phyloP scores from a whole-genome alignment of 2,329 filamentous ascomycete species.

The Phialophora verrucosa region DNA sequence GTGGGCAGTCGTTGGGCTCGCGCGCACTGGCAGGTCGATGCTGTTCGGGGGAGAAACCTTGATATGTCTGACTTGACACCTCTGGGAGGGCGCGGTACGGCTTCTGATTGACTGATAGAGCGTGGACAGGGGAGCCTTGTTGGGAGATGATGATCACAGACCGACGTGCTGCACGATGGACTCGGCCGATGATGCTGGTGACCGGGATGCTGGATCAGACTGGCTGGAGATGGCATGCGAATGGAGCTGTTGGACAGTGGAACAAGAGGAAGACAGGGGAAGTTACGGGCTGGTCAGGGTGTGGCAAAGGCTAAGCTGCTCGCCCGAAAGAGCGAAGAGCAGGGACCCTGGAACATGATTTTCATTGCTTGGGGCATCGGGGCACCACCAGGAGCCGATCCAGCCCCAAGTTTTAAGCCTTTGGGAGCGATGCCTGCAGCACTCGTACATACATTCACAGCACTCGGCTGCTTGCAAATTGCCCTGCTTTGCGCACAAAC shows the following conservation, averaged over 20 bases:
- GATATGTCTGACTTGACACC: background rate
- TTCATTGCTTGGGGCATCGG: slow-evolving; percentile 11
- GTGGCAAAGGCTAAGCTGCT: background rate
- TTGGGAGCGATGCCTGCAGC: background rate
- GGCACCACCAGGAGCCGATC: background rate
- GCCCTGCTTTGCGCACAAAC: background rate
- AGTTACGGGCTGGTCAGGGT: background rate
- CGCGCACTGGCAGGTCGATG: slow-evolving; percentile 4
- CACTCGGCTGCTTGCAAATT: background rate
- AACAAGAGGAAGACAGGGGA: background rate
- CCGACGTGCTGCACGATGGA: slow-evolving; percentile 14
- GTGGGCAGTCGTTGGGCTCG: slow-evolving; percentile 2
- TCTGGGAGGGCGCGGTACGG: slow-evolving; percentile 14
- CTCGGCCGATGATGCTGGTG: slow-evolving; percentile 18
- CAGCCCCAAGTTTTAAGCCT: background rate
- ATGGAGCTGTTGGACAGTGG: slow-evolving; percentile 12
- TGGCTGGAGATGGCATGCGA: slow-evolving; percentile 7
- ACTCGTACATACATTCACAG: background rate
- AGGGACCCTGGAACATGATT: slow-evolving; percentile 9
- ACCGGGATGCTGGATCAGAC: slow-evolving; percentile 8
- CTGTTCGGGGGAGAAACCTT: background rate
- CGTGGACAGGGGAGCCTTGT: slow-evolving; percentile 13
- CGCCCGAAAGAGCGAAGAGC: slow-evolving; percentile 7
- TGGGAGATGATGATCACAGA: slow-evolving; percentile 16
- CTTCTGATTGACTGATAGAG: slow-evolving; percentile 14